Evolutionary conservation across 1,284 basidiomycete genomes (phyloP), one percentile per base, ranked within the genome.

Genomic region (Cryptococcus sp.): DNA sequence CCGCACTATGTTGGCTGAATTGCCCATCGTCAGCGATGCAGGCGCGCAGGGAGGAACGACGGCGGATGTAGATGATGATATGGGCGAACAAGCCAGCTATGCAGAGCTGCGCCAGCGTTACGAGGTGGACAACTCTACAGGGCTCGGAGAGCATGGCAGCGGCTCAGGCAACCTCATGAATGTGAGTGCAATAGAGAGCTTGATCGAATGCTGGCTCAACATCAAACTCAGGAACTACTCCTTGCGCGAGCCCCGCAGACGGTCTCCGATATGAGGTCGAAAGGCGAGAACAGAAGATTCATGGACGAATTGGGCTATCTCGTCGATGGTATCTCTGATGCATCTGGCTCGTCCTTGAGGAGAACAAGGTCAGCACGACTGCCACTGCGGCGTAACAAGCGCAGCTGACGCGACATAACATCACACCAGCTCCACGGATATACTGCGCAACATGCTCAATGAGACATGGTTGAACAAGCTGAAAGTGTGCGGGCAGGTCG

Each of bases 281-380:
- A 69, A 58, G 77, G 77, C 5, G 77, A 75, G 58, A 77, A 77
- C 49, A 55, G 76, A 19, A 63, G 70, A 15, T 76, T 78, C 60
- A 67, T 74, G 64, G 77, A 78, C 57, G 75, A 79, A 61, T 43
- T 78, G 3, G 65, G 56, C 5, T 75, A 70, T 50, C 61, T 77
- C 17, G 53, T 75, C 1, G 73, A 76, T 11, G 71, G 71, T 1
- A 57, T 79, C 2, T 45, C 48, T 2, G 68, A 71, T 52, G 25
- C 62, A 7, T 15, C 51, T 3, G 52, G 4, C 61, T 54, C 30
- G 42, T 62, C 5, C 59, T 64, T 0, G 63, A 70, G 60, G 47
- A 60, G 71, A 15, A 61, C 66, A 49, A 76, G 73, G 75, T 77
- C 17, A n/a, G 42, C 48, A 10, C 15, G 40, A 3, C 5, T 38